Evolutionary conservation across 2,329 filamentous ascomycete genomes (phyloP).

Genomic region (Dendrostoma leiphaemia): DNA sequence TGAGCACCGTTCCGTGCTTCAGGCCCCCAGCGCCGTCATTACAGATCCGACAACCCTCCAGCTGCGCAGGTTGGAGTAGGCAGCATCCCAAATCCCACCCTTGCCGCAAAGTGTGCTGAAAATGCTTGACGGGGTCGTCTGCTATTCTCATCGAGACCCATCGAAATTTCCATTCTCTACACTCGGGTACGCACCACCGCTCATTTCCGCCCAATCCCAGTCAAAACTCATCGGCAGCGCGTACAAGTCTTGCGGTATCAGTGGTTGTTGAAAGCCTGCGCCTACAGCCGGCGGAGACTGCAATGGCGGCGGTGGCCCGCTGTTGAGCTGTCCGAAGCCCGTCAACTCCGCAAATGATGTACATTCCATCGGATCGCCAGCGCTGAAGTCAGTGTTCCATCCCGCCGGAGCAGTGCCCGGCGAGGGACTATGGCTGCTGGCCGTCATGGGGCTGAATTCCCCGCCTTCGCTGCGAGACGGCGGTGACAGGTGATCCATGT

Average conservation of each 20-base stretch:
- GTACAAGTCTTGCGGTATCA: constrained; percentile 91
- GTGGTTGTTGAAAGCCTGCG: constrained; percentile 72
- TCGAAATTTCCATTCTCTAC: constrained; percentile 61
- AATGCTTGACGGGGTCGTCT: too few relatives aligned
- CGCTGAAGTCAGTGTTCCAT: constrained; percentile 47
- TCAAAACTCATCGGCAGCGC: constrained; percentile 95
- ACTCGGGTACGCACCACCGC: constrained; percentile 60
- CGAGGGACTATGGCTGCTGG: constrained; percentile 39
- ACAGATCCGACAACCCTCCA: too few relatives aligned
- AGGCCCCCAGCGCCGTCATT: not conserved
- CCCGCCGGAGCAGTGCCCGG: constrained; percentile 41
- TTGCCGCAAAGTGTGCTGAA: too few relatives aligned
- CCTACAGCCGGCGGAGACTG: constrained; percentile 33
- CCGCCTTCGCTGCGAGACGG: constrained; percentile 23
- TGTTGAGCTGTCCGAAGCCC: constrained; percentile 36
- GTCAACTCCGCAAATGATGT: constrained; percentile 44
- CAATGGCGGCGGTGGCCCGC: constrained; percentile 26
- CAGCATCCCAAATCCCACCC: too few relatives aligned
- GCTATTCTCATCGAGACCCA: constrained; percentile 1
- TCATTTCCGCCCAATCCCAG: constrained; percentile 76
- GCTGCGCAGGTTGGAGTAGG: too few relatives aligned
- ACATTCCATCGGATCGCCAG: constrained; percentile 28
- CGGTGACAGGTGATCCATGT: constrained; percentile 29
- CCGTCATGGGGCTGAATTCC: constrained; percentile 38
- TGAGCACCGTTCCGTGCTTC: not conserved